phyloP scores from a whole-genome alignment of 441 rosid genomes.

The Gossypium schwendimanii region DNA sequence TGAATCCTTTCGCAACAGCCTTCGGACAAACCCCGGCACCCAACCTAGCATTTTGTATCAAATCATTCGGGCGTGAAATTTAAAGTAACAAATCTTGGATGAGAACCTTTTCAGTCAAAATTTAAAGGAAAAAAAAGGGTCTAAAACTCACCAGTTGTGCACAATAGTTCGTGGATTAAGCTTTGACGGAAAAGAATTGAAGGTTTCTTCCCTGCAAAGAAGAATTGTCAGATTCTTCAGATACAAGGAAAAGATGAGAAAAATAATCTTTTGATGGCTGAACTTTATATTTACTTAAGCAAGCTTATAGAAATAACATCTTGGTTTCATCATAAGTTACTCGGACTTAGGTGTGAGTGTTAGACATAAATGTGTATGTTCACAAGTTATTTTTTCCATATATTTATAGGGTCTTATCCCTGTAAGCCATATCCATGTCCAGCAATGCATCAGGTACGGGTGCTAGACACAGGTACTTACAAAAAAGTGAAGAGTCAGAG shows the following conservation, averaged over 20 bases:
- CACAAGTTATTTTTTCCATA: not conserved
- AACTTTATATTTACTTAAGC: not conserved
- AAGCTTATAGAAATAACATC: not conserved
- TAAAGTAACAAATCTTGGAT: not conserved
- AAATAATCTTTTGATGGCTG: not conserved
- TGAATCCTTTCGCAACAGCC: constrained; percentile 80
- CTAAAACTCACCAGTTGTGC: constrained; percentile 64
- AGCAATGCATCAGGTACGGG: not conserved
- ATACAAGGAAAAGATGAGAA: not conserved
- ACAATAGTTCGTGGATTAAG: constrained; percentile 70
- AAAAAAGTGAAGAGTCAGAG: not conserved
- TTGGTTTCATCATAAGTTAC: not conserved
- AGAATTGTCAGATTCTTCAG: constrained; percentile 14
- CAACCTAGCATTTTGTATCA: constrained; percentile 37
- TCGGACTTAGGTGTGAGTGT: not conserved
- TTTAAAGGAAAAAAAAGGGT: constrained; percentile 5
- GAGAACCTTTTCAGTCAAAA: not conserved
- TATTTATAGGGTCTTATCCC: not conserved
- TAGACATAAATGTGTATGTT: not conserved
- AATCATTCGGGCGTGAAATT: not conserved
- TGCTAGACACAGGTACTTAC: not conserved
- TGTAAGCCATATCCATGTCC: not conserved
- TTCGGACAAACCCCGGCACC: constrained; percentile 73
- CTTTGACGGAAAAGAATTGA: constrained; percentile 57
- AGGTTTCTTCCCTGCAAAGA: constrained; percentile 86